A percentile compares a stretch with the other conserved stretches of the same genome.
Evolutionary conservation across 805 yeast genomes (phyloP).

Genomic region (Teunomyces pallodes): DNA sequence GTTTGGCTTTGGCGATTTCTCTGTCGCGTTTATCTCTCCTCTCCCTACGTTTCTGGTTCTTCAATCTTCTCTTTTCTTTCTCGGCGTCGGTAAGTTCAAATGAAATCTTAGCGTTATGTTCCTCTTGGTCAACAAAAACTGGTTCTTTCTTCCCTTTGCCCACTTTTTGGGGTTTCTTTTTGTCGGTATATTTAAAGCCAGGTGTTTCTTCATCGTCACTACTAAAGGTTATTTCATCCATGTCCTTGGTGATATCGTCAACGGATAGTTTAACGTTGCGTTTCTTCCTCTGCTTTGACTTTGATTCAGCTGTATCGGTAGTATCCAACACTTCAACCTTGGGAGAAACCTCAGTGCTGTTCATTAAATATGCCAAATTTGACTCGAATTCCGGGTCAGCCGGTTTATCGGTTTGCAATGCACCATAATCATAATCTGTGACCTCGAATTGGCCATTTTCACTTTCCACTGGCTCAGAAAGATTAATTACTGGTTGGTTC

Average conservation of each 20-base stretch:
- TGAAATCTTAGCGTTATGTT: not conserved
- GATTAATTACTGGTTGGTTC: not conserved
- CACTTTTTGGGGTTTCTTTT: not conserved
- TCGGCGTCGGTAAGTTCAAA: constrained; percentile 10
- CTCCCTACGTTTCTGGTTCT: constrained; percentile 16
- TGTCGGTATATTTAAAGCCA: not conserved
- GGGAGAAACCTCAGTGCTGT: constrained; percentile 6
- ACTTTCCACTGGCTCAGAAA: not conserved
- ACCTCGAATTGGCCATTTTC: constrained; percentile 11
- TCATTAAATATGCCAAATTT: constrained; percentile 29
- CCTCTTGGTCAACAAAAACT: constrained; percentile 10
- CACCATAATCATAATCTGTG: constrained; percentile 15
- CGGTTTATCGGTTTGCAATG: constrained; percentile 8
- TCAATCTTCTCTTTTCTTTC: constrained; percentile 13
- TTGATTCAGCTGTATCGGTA: not conserved
- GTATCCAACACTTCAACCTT: not conserved
- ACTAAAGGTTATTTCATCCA: constrained; percentile 23
- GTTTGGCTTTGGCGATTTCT: not conserved
- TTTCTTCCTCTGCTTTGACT: constrained; percentile 4
- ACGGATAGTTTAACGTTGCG: constrained; percentile 11
- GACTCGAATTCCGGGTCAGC: constrained; percentile 23
- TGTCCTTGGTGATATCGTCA: constrained; percentile 27
- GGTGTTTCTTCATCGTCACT: constrained; percentile 18
- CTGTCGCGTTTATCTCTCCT: constrained; percentile 13
- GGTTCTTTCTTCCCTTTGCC: constrained; percentile 8